A percentile compares a stretch with the other conserved stretches of the same genome.
phyloP scores from a whole-genome alignment of 768 basidiomycete genomes.

The Phanerodontia chrysosporium region DNA sequence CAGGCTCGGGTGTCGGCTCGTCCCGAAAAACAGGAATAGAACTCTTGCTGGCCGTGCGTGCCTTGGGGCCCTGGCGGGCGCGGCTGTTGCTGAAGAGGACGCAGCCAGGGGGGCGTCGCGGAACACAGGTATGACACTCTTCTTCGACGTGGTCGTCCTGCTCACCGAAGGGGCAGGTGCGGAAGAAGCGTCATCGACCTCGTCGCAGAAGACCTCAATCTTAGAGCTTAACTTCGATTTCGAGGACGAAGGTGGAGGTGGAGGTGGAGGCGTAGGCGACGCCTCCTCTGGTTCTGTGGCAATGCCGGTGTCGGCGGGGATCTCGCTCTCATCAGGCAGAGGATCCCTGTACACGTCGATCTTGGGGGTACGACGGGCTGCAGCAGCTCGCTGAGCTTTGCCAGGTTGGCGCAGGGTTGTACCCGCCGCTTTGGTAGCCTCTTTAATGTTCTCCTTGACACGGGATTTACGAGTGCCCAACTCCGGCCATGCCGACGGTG shows the following conservation, averaged over 20 bases:
- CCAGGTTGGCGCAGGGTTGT: slow-evolving; percentile 64
- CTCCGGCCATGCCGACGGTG: slow-evolving; percentile 53
- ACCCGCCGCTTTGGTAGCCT: slow-evolving; percentile 64
- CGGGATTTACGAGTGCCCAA: slow-evolving; percentile 74
- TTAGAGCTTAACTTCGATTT: background rate
- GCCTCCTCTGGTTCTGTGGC: slow-evolving; percentile 31
- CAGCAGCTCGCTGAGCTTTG: slow-evolving; percentile 48
- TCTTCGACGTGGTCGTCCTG: background rate
- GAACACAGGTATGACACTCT: background rate
- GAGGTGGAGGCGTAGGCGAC: background rate
- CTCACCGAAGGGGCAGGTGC: slow-evolving; percentile 1
- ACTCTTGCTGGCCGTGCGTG: slow-evolving; percentile 8
- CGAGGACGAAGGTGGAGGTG: no score
- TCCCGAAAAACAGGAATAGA: slow-evolving; percentile 9
- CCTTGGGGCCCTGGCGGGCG: background rate
- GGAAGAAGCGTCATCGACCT: background rate
- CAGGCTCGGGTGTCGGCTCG: background rate
- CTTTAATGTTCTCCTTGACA: slow-evolving; percentile 74
- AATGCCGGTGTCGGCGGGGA: slow-evolving; percentile 12
- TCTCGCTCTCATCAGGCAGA: slow-evolving; percentile 33
- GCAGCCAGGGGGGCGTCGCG: background rate
- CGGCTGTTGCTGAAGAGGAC: background rate
- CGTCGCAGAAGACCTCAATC: slow-evolving; percentile 18
- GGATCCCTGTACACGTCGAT: slow-evolving; percentile 68
- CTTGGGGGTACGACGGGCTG: slow-evolving; percentile 41